Evolutionary conservation across 495 filamentous ascomycete species (phyloP).

Genomic region (Penicillium canariense): DNA sequence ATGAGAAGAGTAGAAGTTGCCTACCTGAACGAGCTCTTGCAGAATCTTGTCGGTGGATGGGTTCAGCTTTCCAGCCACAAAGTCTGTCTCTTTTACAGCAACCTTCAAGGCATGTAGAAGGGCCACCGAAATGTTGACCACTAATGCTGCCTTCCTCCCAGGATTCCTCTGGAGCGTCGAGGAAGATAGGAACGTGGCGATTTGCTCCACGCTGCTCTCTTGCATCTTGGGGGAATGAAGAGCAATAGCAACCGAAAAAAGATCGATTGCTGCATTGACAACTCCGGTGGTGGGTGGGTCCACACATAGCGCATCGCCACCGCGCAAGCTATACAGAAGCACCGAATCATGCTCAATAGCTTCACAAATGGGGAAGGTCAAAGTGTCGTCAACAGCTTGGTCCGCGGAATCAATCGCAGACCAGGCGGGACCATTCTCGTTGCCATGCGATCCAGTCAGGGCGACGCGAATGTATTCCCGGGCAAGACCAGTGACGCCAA

Average conservation of each 20-base stretch:
- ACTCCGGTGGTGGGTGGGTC: conserved; percentile 90
- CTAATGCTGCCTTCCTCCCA: conserved; percentile 83
- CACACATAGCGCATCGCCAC: conserved; percentile 52
- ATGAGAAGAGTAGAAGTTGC: conserved; percentile 4
- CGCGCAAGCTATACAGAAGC: conserved; percentile 62
- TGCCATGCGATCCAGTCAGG: conserved; percentile 68
- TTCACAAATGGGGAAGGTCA: conserved; percentile 71
- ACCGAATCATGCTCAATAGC: conserved; percentile 90
- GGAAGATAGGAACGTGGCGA: conserved; percentile 80
- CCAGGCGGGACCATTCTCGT: conserved; percentile 54
- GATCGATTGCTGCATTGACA: conserved; percentile 85
- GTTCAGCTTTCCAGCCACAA: conserved; percentile 69
- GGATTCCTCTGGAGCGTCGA: conserved; percentile 78
- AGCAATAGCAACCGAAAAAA: conserved; percentile 88
- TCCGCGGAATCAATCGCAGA: conserved; percentile 63
- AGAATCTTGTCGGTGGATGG: conserved; percentile 80
- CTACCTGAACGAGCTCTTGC: conserved; percentile 74
- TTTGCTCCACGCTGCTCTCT: conserved; percentile 90
- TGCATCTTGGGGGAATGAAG: conserved; percentile 87
- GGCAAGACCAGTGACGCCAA: conserved; percentile 84
- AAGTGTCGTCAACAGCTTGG: conserved; percentile 64
- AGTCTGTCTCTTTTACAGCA: conserved; percentile 72
- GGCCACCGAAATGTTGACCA: conserved; percentile 83
- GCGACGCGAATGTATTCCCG: conserved; percentile 69
- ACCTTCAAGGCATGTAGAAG: conserved; percentile 79